Base-by-base conservation (phyloP, 2,329 filamentous ascomycete genomes). In the Talaromyces piceae region DNA sequence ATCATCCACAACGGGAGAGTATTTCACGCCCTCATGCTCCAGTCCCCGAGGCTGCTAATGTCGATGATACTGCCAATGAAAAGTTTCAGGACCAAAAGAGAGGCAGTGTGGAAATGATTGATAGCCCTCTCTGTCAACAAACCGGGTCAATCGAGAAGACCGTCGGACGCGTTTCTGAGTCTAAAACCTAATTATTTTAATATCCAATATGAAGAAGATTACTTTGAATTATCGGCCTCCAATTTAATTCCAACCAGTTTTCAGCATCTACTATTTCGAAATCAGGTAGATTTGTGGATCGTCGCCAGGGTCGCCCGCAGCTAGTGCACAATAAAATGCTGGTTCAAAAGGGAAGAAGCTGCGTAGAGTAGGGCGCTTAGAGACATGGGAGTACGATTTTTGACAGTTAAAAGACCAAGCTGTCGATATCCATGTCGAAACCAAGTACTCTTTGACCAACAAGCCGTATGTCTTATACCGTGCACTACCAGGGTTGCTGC, bases 1-100 rank as follows among this genome's bases (percentile, higher is more conserved):
- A 49, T 3, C 61, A 64, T 57, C 61, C 62, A 43, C 33, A 56
- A 16, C 61, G 59, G n/a, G 55, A 58, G 3, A 61, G 54, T 37
- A 62, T 65, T 52, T 60, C 63, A 28, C 60, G 59, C 43, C 62
- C 62, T 37, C 60, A 59, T 56, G 56, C 60, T 5, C 48, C 62
- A 11, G 53, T 64, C 23, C 63, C 61, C 26, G 43, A 52, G 23
- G 27, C 54, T 31, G 59, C 60, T 45, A 65, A 65, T 50, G 58
- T 57, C 47, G 33, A 56, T 37, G 45, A 59, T 22, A 41, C 60
- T 56, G 61, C 59, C 47, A 63, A 56, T 55, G 47, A 57, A 31
- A 55, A 58, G 45, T 20, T 23, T 37, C 45, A 54, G 51, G 30
- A 47, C 39, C 52, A 49, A 47, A 58, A 50, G 20, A 54, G 44